phyloP scores from a whole-genome alignment of 257 asterid species.

The Avicennia marina region DNA sequence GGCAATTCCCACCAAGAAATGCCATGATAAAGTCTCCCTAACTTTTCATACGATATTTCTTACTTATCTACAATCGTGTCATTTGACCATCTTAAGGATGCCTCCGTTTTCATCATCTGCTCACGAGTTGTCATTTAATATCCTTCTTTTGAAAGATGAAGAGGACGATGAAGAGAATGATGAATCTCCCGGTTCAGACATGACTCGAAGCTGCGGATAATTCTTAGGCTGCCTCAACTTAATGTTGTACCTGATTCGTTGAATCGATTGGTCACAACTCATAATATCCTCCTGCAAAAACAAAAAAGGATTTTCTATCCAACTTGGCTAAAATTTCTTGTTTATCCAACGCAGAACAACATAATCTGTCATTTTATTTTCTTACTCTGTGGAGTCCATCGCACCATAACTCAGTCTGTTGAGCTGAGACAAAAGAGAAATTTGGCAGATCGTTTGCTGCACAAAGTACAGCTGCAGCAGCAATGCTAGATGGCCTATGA shows the following conservation, averaged over 20 bases:
- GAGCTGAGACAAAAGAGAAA: conserved; percentile 68
- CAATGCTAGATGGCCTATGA: conserved; percentile 87
- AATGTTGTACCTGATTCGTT: conserved; percentile 14
- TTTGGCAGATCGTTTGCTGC: conserved; percentile 78
- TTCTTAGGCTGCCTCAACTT: conserved; percentile 57
- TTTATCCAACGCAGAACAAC: not conserved
- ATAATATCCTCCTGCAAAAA: conserved; percentile 58
- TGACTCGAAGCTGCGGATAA: conserved; percentile 73
- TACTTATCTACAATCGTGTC: not conserved
- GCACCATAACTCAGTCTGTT: conserved; percentile 85
- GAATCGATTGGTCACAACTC: conserved; percentile 55
- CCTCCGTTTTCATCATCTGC: conserved; percentile 44
- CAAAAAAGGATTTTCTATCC: not conserved
- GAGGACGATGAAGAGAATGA: conserved; percentile 42
- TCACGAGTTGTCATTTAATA: conserved; percentile 49
- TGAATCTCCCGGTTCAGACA: conserved; percentile 45
- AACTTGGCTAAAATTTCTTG: not conserved
- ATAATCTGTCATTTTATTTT: not conserved
- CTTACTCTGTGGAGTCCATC: conserved; percentile 77
- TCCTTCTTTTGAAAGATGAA: conserved; percentile 64
- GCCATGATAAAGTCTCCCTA: no score
- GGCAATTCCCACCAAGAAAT: conserved; percentile 24
- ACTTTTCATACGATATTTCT: conserved; percentile 27
- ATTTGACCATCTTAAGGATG: conserved; percentile 11
- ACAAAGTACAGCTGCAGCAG: conserved; percentile 69